Evolutionary conservation across 306 rosid genomes (phyloP).

Genomic region (Quercus wislizeni): DNA sequence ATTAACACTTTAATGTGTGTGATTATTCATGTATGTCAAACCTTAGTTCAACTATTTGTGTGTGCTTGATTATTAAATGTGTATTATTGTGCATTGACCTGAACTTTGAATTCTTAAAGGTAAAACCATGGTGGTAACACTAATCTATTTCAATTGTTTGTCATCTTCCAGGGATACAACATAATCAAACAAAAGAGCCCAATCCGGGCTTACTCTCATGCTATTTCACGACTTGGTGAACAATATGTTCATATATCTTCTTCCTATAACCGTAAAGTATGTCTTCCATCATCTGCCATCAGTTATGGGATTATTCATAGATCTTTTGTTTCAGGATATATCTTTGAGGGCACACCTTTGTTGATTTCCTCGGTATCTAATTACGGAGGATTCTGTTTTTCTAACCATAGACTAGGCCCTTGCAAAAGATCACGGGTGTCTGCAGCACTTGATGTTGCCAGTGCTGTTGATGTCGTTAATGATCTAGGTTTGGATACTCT

Average conservation of each 20-base stretch:
- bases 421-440: constrained; percentile 38
- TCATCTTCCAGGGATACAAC: constrained; percentile 43
- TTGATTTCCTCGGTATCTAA: constrained; percentile 17
- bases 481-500: constrained; percentile 92
- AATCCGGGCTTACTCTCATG: constrained; percentile 24
- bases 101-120: not conserved
- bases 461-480: constrained; percentile 73
- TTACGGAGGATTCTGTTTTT: constrained; percentile 34
- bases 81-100: not conserved
- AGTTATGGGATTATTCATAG: constrained; percentile 30
- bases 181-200: constrained; percentile 37
- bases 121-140: not conserved
- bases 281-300: constrained; percentile 20
- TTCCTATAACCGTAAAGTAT: constrained; percentile 38
- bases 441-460: constrained; percentile 71
- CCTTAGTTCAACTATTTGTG: not conserved
- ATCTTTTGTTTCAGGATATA: constrained; percentile 36
- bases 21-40: not conserved
- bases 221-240: constrained; percentile 32
- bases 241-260: constrained; percentile 33
- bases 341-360: constrained; percentile 25
- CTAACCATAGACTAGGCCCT: constrained; percentile 28
- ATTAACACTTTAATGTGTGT: not conserved
- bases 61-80: not conserved
- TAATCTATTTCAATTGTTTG: constrained; percentile 8